A percentile compares a stretch with the other conserved stretches of the same genome.
These are phyloP conservation scores for Ramaria sp. DNA, from an alignment of 768 basidiomycete species.

Conservation along the genomic window DNA sequence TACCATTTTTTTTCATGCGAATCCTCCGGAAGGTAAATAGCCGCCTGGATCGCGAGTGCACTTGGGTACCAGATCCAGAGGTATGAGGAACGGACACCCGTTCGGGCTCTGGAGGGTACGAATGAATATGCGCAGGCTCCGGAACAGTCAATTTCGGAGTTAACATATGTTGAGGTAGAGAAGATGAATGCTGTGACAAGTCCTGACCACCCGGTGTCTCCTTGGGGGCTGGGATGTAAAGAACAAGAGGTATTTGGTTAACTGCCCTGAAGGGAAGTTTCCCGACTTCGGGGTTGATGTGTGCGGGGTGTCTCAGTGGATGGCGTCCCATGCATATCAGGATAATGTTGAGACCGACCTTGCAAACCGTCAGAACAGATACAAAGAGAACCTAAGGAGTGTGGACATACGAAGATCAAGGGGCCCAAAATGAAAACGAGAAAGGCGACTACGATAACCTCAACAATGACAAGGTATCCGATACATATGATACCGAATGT, in stretches of 20 bases:
- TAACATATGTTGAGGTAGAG: neutral
- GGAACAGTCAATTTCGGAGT: conserved; percentile 19
- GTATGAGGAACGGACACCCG: conserved; percentile 10
- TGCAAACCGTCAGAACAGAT: neutral
- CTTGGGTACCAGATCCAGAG: neutral
- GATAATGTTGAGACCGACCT: conserved; percentile 40
- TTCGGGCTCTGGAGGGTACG: conserved; percentile 49
- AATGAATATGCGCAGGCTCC: conserved; percentile 40
- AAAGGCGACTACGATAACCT: conserved; percentile 65
- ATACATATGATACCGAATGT: conserved; percentile 71
- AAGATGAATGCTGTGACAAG: no score
- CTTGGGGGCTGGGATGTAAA: conserved; percentile 67
- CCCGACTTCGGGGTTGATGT: conserved; percentile 69
- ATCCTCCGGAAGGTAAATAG: conserved; percentile 2
- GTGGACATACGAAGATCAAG: conserved; percentile 55
- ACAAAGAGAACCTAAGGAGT: neutral
- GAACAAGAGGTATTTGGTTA: conserved; percentile 71
- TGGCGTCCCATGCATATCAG: conserved; percentile 73
- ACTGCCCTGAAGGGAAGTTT: conserved; percentile 64
- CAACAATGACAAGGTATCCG: conserved; percentile 63
- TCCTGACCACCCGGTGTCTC: conserved; percentile 11
- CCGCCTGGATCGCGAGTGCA: conserved; percentile 1
- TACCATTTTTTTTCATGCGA: neutral
- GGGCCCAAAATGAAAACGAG: conserved; percentile 73
- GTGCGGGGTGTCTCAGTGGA: conserved; percentile 61